These are phyloP conservation scores for Yarrowia hollandica DNA, from an alignment of 805 yeast genomes.

Conservation along the genomic window DNA sequence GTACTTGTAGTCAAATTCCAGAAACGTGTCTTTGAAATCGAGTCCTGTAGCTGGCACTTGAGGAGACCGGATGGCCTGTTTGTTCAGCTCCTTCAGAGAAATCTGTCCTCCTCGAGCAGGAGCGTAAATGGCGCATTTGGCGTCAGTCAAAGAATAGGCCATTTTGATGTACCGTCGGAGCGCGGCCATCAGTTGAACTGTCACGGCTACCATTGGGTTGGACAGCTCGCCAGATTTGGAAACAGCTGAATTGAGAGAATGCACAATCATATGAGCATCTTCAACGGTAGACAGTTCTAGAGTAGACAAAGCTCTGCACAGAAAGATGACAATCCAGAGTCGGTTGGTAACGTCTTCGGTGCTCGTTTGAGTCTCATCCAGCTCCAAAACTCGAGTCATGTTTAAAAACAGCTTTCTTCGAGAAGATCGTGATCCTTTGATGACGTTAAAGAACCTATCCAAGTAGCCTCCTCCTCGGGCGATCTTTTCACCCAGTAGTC, in stretches of 20 bases:
- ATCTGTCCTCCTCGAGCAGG: slow-evolving; percentile 24
- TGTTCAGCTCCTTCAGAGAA: slow-evolving; percentile 10
- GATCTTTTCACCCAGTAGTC: slow-evolving; percentile 37
- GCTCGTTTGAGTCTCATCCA: slow-evolving; percentile 38
- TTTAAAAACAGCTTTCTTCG: slow-evolving; percentile 46
- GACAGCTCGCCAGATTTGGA: slow-evolving; percentile 44
- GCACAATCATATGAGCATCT: slow-evolving; percentile 51
- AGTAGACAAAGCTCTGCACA: slow-evolving; percentile 46
- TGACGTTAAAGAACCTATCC: slow-evolving; percentile 46
- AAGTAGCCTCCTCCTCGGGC: slow-evolving; percentile 43
- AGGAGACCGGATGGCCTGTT: neutral
- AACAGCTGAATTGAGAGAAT: slow-evolving; percentile 48
- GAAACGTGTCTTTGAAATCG: neutral
- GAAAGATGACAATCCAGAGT: slow-evolving; percentile 41
- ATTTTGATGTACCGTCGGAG: slow-evolving; percentile 29
- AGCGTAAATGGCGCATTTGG: slow-evolving; percentile 31
- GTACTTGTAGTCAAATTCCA: neutral
- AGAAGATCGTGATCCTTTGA: slow-evolving; percentile 46
- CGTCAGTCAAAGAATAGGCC: slow-evolving; percentile 30
- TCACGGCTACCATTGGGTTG: slow-evolving; percentile 8
- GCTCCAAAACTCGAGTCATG: slow-evolving; percentile 41
- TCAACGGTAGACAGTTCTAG: slow-evolving; percentile 49
- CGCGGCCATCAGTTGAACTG: slow-evolving; percentile 28
- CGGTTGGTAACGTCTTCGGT: slow-evolving; percentile 33
- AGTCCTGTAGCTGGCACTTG: neutral